These are phyloP conservation scores for Neospora caninum DNA, from an alignment of 169 alveolate species.

Conservation along the genomic window DNA sequence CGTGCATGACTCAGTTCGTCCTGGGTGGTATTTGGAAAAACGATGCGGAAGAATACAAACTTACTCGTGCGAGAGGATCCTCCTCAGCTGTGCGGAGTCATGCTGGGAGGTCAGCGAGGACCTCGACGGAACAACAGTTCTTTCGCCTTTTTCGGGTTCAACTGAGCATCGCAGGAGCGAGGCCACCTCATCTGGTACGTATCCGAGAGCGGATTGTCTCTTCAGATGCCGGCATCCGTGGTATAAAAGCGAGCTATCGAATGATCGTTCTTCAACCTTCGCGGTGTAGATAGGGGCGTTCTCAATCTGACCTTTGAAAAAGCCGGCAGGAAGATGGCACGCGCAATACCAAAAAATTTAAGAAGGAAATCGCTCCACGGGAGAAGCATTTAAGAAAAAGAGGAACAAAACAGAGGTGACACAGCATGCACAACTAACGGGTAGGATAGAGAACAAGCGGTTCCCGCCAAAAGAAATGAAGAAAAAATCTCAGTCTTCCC, in stretches of 20 bases:
- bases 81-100: not conserved
- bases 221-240: not conserved
- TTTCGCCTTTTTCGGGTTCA: not conserved
- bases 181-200: not conserved
- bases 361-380: no score
- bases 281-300: not conserved
- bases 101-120: not conserved
- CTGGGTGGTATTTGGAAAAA: no score
- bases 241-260: not conserved
- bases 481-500: no score
- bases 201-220: not conserved
- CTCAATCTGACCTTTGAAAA: no score
- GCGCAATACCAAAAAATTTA: no score
- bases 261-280: not conserved
- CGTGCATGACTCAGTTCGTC: no score
- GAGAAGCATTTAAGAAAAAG: no score
- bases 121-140: not conserved
- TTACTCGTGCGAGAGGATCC: not conserved
- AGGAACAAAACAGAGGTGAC: no score
- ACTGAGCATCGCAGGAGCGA: not conserved
- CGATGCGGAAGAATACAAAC: not conserved
- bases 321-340: no score
- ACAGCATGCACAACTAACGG: no score
- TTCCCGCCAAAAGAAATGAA: no score
- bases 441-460: no score